Percentiles rank a stretch among this genome's conserved stretches.
Conservation (phyloP, 2,329 filamentous ascomycete genomes). For the Ascochyta koolunga region DNA sequence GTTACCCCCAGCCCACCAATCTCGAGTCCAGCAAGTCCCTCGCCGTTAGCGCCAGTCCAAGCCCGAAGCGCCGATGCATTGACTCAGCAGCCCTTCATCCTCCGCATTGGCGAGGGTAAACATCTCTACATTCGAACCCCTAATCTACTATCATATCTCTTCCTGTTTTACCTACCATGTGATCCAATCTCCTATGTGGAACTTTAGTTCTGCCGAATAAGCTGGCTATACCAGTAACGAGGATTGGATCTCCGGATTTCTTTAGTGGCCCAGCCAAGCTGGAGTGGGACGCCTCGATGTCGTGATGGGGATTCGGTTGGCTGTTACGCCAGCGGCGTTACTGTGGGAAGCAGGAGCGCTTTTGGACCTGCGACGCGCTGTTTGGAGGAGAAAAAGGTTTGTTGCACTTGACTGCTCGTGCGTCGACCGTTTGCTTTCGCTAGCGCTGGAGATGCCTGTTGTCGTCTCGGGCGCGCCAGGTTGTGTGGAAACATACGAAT, state of each 20-base stretch:
- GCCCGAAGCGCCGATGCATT: too few species aligned
- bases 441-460: neutral
- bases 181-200: too few species aligned
- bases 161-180: too few species aligned
- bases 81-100: too few species aligned
- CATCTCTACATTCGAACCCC: too few species aligned
- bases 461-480: neutral
- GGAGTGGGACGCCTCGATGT: conserved; percentile 16
- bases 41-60: too few species aligned
- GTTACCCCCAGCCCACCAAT: too few species aligned
- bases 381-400: conserved; percentile 4
- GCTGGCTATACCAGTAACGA: conserved; percentile 41
- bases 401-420: neutral
- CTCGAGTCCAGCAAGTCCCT: too few species aligned
- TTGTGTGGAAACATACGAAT: conserved; percentile 6
- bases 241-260: conserved; percentile 45
- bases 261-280: conserved; percentile 39
- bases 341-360: neutral
- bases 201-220: conserved; percentile 37
- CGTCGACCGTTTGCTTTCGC: conserved; percentile 4
- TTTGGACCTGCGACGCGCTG: conserved; percentile 8
- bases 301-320: neutral
- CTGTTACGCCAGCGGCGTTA: neutral
- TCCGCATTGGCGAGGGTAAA: too few species aligned
- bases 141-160: too few species aligned